phyloP scores from a whole-genome alignment of 2,329 filamentous ascomycete genomes.

The Colletotrichum sp. region DNA sequence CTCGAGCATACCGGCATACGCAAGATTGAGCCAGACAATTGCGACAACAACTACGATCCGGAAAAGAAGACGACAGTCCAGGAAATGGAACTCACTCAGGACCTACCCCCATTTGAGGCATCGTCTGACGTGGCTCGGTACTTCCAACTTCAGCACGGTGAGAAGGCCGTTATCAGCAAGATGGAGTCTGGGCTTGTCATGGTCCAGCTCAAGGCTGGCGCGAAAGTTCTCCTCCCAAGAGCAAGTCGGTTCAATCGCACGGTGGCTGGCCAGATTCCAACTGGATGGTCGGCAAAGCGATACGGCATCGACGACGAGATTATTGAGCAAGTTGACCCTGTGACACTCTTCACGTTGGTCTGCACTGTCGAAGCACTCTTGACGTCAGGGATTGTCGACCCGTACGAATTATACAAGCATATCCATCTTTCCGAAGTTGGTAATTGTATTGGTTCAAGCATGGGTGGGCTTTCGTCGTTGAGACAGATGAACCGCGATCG shows the following conservation, averaged over 20 bases:
- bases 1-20: conserved; percentile 96
- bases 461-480: conserved; percentile 30
- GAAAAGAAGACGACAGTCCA: conserved; percentile 98
- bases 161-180: conserved; percentile 96
- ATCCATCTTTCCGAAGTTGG: conserved; percentile 40
- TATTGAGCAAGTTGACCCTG: conserved; percentile 94
- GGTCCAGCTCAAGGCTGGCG: conserved; percentile 92
- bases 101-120: conserved; percentile 94
- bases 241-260: conserved; percentile 94
- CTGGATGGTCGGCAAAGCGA: conserved; percentile 93
- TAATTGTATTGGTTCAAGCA: conserved; percentile 36
- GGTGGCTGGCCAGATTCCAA: conserved; percentile 95
- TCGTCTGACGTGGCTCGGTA: conserved; percentile 96
- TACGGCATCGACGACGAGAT: conserved; percentile 98
- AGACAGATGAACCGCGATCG: conserved; percentile 33
- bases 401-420: conserved; percentile 35
- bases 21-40: conserved; percentile 91
- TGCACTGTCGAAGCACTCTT: conserved; percentile 91
- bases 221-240: conserved; percentile 93
- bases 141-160: conserved; percentile 94
- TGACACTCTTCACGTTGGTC: conserved; percentile 92
- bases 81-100: conserved; percentile 91
- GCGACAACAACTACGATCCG: conserved; percentile 72
- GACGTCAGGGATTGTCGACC: conserved; percentile 84
- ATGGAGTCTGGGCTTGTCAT: conserved; percentile 94